These are phyloP conservation scores for Blastobotrys elegans DNA, from an alignment of 1,139 yeast genomes.

Conservation along the genomic window DNA sequence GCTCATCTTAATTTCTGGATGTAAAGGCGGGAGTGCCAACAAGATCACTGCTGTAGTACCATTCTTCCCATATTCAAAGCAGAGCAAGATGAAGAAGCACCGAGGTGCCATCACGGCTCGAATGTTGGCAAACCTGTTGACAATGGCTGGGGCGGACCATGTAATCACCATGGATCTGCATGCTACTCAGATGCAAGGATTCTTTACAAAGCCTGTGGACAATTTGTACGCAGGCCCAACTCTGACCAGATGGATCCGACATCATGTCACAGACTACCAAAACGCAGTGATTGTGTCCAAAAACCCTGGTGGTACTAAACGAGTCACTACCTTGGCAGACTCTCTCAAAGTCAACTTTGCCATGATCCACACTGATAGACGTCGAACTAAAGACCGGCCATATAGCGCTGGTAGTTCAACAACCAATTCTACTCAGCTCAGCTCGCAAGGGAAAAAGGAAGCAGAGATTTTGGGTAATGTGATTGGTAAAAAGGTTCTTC, in stretches of 20 bases:
- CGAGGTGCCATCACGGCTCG: constrained; percentile 99
- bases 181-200: constrained; percentile 99
- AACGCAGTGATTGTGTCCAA: constrained; percentile 87
- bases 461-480: constrained; percentile 1
- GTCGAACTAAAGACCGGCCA: constrained; percentile 65
- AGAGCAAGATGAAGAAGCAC: constrained; percentile 96
- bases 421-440: background rate
- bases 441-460: background rate
- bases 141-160: constrained; percentile 99
- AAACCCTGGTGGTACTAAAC: constrained; percentile 97
- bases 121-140: constrained; percentile 90
- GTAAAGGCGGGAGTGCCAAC: constrained; percentile 96
- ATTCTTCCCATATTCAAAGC: constrained; percentile 95
- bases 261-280: constrained; percentile 75
- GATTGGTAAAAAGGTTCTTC: background rate
- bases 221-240: constrained; percentile 96
- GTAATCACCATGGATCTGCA: constrained; percentile 97
- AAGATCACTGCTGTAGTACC: constrained; percentile 97
- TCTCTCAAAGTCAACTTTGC: constrained; percentile 93
- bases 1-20: constrained; percentile 85
- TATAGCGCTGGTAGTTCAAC: constrained; percentile 25
- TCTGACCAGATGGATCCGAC: constrained; percentile 92
- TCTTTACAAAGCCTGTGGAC: constrained; percentile 94
- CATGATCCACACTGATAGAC: constrained; percentile 97
- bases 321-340: constrained; percentile 97